These are phyloP conservation scores for Mycena sp. DNA, from an alignment of 1,284 basidiomycete genomes.

Conservation along the genomic window DNA sequence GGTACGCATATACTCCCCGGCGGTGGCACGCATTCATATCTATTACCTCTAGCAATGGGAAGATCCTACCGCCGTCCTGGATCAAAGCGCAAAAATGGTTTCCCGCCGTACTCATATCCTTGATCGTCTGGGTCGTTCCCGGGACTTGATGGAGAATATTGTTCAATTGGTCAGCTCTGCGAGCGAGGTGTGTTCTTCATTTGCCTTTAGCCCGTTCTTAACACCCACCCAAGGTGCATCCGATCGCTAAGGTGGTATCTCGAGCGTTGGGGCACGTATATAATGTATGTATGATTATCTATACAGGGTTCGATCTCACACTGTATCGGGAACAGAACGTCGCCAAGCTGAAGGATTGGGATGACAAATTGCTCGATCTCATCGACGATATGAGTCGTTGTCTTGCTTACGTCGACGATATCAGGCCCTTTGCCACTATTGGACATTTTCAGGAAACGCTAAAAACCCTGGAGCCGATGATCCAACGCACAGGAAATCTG, in stretches of 20 bases:
- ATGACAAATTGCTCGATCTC: slow-evolving; percentile 13
- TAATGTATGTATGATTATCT: neutral
- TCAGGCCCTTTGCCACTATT: neutral
- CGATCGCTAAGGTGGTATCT: slow-evolving; percentile 12
- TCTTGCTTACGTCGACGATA: slow-evolving; percentile 6
- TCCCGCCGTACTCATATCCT: slow-evolving; percentile 2
- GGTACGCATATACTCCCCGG: neutral
- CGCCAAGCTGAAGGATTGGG: slow-evolving; percentile 5
- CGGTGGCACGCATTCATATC: neutral
- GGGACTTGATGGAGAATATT: neutral
- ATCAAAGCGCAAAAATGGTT: neutral
- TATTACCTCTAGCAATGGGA: neutral
- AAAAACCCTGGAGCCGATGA: slow-evolving; percentile 1
- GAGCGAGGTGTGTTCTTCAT: slow-evolving; percentile 6
- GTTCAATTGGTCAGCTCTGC: neutral
- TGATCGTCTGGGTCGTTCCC: slow-evolving; percentile 1
- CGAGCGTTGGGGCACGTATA: slow-evolving; percentile 6
- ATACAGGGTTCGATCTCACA: neutral
- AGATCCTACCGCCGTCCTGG: neutral
- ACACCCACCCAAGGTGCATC: neutral
- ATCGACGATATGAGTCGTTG: slow-evolving; percentile 12
- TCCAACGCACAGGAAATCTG: slow-evolving; percentile 5
- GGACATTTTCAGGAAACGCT: neutral
- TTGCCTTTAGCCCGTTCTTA: neutral
- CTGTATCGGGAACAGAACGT: neutral